Conservation (phyloP, 306 rosid genomes). For the Albizia julibrissin region DNA sequence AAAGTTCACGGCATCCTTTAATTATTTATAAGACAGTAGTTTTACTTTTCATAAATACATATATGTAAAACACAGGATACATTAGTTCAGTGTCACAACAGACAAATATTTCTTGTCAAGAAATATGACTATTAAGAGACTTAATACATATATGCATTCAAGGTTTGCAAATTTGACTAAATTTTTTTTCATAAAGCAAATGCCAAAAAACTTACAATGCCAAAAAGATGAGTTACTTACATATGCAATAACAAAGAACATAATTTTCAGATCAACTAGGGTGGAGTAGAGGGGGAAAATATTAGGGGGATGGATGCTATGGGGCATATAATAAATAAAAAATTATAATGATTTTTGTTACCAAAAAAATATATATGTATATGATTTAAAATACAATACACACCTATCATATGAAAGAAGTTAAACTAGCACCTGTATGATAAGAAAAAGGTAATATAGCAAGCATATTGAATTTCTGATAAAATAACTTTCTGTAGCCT, state of each 20-base stretch:
- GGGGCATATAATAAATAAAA: background rate
- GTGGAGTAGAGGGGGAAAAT: background rate
- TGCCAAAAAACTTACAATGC: background rate
- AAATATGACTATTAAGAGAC: background rate
- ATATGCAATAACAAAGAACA: background rate
- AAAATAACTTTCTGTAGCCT: background rate
- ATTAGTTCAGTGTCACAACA: background rate
- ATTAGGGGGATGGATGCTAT: background rate
- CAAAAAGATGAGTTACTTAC: background rate
- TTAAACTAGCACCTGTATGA: background rate
- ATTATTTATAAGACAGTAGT: background rate
- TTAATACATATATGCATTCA: background rate
- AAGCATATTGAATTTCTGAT: background rate
- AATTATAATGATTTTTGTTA: background rate
- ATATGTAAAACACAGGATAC: background rate
- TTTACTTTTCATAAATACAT: background rate
- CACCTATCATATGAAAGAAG: background rate
- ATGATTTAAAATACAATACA: background rate
- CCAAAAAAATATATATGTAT: background rate
- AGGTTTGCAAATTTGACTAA: background rate
- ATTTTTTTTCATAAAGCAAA: slow-evolving; percentile 1
- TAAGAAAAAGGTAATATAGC: background rate
- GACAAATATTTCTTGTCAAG: background rate
- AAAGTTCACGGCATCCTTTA: background rate
- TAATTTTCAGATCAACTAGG: background rate